These are phyloP conservation scores for Daedaleopsis sinensis DNA, from an alignment of 768 basidiomycete species.

Conservation along the genomic window DNA sequence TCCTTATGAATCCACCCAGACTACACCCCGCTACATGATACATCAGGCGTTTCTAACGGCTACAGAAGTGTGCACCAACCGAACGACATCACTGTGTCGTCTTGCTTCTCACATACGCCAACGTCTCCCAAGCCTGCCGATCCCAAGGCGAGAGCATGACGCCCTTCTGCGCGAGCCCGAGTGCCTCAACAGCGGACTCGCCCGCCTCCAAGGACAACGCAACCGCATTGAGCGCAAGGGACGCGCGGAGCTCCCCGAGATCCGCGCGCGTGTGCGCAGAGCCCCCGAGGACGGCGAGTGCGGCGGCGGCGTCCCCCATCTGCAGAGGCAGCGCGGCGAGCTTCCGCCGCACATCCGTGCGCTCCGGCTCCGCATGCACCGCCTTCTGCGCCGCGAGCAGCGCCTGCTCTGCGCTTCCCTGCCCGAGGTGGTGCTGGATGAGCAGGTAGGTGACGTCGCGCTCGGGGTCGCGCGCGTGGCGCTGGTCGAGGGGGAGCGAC, in stretches of 20 bases:
- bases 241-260: conserved; percentile 40
- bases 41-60: neutral
- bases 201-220: conserved; percentile 30
- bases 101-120: conserved; percentile 53
- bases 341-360: conserved; percentile 48
- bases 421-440: conserved; percentile 70
- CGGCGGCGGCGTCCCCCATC: conserved; percentile 41
- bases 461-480: conserved; percentile 66
- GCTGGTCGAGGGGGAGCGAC: conserved; percentile 64
- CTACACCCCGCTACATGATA: neutral
- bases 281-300: conserved; percentile 49
- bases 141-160: conserved; percentile 64
- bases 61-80: conserved; percentile 2
- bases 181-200: conserved; percentile 29
- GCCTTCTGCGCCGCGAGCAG: conserved; percentile 57
- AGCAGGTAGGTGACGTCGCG: conserved; percentile 75
- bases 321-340: conserved; percentile 62
- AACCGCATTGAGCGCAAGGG: conserved; percentile 55
- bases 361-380: conserved; percentile 58
- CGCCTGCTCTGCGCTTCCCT: conserved; percentile 56
- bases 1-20: neutral
- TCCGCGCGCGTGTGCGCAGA: conserved; percentile 28
- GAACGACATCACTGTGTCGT: conserved; percentile 1
- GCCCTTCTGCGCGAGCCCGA: conserved; percentile 59
- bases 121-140: conserved; percentile 54